A percentile compares a stretch with the other conserved stretches of the same genome.
These are phyloP conservation scores for Chlorokybus atmophyticus DNA, from an alignment of 139 green algal genomes.

Conservation along the genomic window DNA sequence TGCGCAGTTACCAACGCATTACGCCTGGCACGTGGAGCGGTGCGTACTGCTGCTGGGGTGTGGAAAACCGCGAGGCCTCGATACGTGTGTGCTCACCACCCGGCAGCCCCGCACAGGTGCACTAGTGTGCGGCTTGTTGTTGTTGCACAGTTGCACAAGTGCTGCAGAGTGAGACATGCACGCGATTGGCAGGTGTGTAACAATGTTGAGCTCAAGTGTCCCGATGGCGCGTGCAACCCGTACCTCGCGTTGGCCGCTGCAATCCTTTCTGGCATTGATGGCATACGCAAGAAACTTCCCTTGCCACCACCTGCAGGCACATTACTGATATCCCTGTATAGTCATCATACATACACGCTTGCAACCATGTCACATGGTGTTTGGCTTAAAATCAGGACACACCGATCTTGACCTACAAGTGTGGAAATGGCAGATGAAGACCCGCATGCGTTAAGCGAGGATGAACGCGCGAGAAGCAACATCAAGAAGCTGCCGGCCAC, in stretches of 20 bases:
- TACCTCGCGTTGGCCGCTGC: slow-evolving; percentile 44
- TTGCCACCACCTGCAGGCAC: slow-evolving; percentile 22
- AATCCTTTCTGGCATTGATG: slow-evolving; percentile 39
- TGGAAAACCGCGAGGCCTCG: slow-evolving; percentile 39
- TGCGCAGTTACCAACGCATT: slow-evolving; percentile 30
- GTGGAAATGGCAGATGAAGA: no score
- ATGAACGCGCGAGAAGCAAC: no score
- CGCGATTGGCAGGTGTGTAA: not conserved
- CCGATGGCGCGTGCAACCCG: slow-evolving; percentile 48
- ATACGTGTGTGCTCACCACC: slow-evolving; percentile 22
- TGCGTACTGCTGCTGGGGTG: slow-evolving; percentile 38
- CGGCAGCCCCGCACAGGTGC: not conserved
- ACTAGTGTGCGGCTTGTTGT: no score
- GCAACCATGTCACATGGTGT: no score
- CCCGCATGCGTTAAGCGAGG: no score
- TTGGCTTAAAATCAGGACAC: no score
- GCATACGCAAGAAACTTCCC: slow-evolving; percentile 4
- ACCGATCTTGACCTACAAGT: no score
- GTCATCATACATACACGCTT: no score
- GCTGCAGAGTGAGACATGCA: no score
- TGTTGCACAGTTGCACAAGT: no score
- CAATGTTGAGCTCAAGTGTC: slow-evolving; percentile 40
- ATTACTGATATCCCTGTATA: no score
- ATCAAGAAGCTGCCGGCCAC: no score
- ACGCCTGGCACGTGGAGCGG: slow-evolving; percentile 37